Evolutionary conservation across 768 basidiomycete genomes (phyloP).

Genomic region (Boletellus ananiceps): DNA sequence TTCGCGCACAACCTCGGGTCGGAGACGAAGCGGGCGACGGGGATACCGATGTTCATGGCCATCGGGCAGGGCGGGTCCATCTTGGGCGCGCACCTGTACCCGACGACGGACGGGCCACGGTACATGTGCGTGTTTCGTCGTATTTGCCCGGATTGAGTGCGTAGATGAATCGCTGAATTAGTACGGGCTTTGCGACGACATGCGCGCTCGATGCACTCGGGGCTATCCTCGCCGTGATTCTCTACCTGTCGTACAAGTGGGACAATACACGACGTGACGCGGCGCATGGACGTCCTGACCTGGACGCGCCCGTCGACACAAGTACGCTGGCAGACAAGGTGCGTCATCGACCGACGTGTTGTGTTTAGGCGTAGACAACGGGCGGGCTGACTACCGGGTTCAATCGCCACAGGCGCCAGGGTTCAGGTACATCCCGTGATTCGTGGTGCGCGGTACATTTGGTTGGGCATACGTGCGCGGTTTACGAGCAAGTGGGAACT

Average conservation of each 20-base stretch:
- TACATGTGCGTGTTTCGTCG: slow-evolving; percentile 48
- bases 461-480: too few species aligned
- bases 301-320: slow-evolving; percentile 52
- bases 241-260: slow-evolving; percentile 56
- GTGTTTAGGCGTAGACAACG: neutral
- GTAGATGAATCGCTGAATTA: neutral
- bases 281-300: slow-evolving; percentile 46
- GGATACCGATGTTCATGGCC: slow-evolving; percentile 74
- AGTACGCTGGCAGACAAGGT: slow-evolving; percentile 66
- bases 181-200: slow-evolving; percentile 55
- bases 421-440: slow-evolving; percentile 22
- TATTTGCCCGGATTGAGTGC: too few species aligned
- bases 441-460: too few species aligned
- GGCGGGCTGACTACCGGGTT: neutral
- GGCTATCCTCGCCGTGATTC: slow-evolving; percentile 34
- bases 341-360: neutral
- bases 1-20: slow-evolving; percentile 76
- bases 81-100: slow-evolving; percentile 73
- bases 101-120: slow-evolving; percentile 54
- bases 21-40: slow-evolving; percentile 71
- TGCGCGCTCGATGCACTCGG: slow-evolving; percentile 29
- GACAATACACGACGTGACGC: slow-evolving; percentile 56
- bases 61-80: slow-evolving; percentile 77
- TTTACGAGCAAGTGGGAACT: neutral
- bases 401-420: slow-evolving; percentile 11